A percentile compares a stretch with the other conserved stretches of the same genome.
Evolutionary conservation across 371 early-diverging fungal species (phyloP).

Genomic region (Parasitella parasitica): DNA sequence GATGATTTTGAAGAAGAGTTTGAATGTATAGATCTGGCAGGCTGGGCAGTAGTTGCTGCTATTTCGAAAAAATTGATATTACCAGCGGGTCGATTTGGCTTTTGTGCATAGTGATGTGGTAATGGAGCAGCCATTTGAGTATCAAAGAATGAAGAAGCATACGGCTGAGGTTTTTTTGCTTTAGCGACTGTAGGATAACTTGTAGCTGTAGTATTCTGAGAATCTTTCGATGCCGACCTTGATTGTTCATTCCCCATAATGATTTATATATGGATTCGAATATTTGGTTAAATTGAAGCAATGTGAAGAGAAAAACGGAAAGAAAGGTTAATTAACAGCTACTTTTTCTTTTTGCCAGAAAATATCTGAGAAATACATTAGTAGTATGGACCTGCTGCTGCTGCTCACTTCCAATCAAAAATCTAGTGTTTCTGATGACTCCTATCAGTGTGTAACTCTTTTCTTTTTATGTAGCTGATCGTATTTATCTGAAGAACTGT

Average conservation of each 20-base stretch:
- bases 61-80: slow-evolving; percentile 26
- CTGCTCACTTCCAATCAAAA: background rate
- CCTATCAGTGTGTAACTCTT: background rate
- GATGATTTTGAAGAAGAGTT: slow-evolving; percentile 6
- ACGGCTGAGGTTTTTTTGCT: slow-evolving; percentile 12
- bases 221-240: background rate
- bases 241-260: slow-evolving; percentile 22
- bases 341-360: background rate
- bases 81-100: slow-evolving; percentile 6
- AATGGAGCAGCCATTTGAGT: background rate
- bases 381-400: no score
- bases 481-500: background rate
- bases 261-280: background rate
- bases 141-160: slow-evolving; percentile 16
- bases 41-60: slow-evolving; percentile 12
- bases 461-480: background rate
- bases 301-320: background rate
- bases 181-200: background rate
- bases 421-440: background rate
- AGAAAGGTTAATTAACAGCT: background rate
- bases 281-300: background rate
- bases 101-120: background rate
- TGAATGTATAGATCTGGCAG: background rate
- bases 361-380: no score
- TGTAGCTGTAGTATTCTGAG: background rate